phyloP scores from a whole-genome alignment of 73 alveolate genomes.

The Uronychia binucleata region DNA sequence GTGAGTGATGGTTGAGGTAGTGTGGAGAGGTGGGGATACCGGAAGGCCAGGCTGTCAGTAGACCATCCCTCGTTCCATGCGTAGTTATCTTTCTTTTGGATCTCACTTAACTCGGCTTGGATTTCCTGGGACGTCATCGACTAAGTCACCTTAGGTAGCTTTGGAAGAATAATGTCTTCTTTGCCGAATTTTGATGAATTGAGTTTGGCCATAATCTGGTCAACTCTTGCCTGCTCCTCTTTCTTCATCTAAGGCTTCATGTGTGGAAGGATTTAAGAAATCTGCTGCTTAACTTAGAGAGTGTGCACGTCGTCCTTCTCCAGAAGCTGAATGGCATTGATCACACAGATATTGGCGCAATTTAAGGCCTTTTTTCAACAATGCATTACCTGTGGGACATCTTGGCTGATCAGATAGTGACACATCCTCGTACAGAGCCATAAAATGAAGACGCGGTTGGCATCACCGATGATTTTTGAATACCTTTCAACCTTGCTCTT shows the following conservation, averaged over 20 bases:
- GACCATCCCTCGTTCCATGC: background rate
- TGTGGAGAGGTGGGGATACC: background rate
- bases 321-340: background rate
- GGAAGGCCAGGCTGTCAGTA: background rate
- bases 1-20: no score
- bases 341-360: background rate
- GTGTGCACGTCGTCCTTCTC: background rate
- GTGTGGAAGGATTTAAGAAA: background rate
- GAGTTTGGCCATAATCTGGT: background rate
- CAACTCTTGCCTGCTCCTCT: background rate
- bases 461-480: constrained; percentile 1
- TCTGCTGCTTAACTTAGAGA: background rate
- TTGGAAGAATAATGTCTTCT: background rate
- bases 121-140: no score
- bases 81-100: background rate
- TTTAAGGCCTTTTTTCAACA: background rate
- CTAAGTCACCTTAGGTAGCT: background rate
- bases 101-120: background rate
- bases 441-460: background rate
- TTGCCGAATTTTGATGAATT: background rate
- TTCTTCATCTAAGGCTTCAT: background rate
- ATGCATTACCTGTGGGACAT: no score
- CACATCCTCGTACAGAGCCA: background rate
- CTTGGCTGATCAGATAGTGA: background rate
- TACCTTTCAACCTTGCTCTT: background rate